phyloP scores from a whole-genome alignment of 768 basidiomycete species.

The Hebeloma cylindrosporum region DNA sequence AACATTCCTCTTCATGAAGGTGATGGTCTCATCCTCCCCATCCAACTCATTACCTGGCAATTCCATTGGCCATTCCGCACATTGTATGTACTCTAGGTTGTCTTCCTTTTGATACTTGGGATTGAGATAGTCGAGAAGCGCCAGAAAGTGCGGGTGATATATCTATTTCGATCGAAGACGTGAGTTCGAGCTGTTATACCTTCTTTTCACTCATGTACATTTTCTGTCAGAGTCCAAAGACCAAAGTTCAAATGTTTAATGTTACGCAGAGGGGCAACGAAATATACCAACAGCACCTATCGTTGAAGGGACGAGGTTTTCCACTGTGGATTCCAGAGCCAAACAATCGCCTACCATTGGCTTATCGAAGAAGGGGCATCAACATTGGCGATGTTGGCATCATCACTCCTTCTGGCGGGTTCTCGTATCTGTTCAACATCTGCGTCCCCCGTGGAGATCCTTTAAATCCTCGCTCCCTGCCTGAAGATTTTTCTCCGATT shows the following conservation, averaged over 20 bases:
- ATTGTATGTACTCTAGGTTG: no score
- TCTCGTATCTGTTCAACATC: conserved; percentile 27
- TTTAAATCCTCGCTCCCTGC: conserved; percentile 22
- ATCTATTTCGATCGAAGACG: no score
- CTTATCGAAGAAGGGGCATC: conserved; percentile 22
- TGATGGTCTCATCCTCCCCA: no score
- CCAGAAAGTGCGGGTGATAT: no score
- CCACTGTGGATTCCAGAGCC: conserved; percentile 36
- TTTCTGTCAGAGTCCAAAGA: no score
- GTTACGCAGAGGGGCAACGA: background rate
- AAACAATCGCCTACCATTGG: conserved; percentile 23
- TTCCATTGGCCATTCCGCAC: no score
- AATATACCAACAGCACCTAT: conserved; percentile 14
- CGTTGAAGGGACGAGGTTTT: conserved; percentile 25
- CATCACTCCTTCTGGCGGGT: conserved; percentile 31
- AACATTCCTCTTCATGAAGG: no score
- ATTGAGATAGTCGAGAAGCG: no score
- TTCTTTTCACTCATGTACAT: background rate
- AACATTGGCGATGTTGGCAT: conserved; percentile 42
- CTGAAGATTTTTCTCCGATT: conserved; percentile 16
- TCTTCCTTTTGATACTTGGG: no score
- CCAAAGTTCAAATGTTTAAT: no score
- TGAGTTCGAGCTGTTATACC: no score
- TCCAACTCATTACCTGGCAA: no score
- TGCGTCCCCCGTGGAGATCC: conserved; percentile 23